Conservation (phyloP, 129 eudicot species). For the Flaveria trinervia region DNA sequence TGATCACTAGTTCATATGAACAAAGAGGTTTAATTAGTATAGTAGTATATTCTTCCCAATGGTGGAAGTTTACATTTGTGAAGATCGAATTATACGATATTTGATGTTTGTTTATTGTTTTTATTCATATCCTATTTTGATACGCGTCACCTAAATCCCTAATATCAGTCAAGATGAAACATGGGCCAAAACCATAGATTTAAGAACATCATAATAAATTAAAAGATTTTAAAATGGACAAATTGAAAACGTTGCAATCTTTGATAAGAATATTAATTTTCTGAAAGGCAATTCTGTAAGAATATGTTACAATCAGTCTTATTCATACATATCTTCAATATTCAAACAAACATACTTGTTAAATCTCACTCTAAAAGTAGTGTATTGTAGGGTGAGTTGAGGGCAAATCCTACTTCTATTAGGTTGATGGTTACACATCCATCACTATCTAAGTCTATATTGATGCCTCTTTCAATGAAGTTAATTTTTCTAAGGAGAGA, state of each 20-base stretch:
- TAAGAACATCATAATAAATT: not conserved
- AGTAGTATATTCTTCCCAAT: no score
- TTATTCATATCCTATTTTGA: not conserved
- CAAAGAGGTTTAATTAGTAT: not conserved
- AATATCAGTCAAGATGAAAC: conserved; percentile 9
- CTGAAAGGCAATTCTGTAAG: not conserved
- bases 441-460: no score
- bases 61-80: no score
- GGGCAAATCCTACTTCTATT: no score
- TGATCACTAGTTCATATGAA: conserved; percentile 10
- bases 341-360: no score
- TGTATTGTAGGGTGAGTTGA: no score
- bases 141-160: not conserved
- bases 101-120: not conserved
- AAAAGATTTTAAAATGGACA: not conserved
- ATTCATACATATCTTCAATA: not conserved
- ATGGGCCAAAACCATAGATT: not conserved
- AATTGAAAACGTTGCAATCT: not conserved
- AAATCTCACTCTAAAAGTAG: no score
- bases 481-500: no score
- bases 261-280: not conserved
- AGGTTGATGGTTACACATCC: no score
- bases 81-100: not conserved
- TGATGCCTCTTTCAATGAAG: no score
- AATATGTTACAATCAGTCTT: not conserved